Percentiles rank a stretch among this genome's conserved stretches.
phyloP scores from a whole-genome alignment of 306 rosid species.

The Luffa aegyptiaca region DNA sequence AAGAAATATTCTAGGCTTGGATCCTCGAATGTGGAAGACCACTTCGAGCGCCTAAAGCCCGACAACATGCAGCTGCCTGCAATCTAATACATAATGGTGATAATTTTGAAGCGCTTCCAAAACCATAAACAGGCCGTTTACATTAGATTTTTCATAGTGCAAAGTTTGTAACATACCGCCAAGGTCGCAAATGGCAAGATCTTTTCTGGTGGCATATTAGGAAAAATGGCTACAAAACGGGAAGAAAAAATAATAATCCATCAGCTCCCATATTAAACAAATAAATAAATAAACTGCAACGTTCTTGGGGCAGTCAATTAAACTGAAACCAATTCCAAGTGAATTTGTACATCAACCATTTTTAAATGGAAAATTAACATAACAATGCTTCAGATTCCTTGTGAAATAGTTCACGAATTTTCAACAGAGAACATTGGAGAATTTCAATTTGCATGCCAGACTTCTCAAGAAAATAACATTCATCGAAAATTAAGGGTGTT shows the following conservation, averaged over 20 bases:
- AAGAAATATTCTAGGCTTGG: conserved; percentile 50
- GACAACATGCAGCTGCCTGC: conserved; percentile 77
- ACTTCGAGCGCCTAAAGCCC: conserved; percentile 63
- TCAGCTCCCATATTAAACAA: background rate
- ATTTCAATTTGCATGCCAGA: background rate
- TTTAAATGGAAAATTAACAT: background rate
- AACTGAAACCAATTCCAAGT: background rate
- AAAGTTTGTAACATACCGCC: conserved; percentile 41
- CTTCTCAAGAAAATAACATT: background rate
- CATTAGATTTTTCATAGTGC: background rate
- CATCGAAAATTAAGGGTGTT: background rate
- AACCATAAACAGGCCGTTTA: background rate
- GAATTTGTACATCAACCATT: background rate
- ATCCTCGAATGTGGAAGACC: conserved; percentile 63
- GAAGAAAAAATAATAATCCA: conserved; percentile 2
- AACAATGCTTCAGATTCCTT: background rate
- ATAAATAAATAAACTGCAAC: background rate
- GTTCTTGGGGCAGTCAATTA: background rate
- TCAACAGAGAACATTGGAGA: background rate
- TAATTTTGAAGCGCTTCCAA: background rate
- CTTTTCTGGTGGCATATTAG: conserved; percentile 64
- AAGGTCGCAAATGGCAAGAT: conserved; percentile 65
- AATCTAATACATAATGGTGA: conserved; percentile 1
- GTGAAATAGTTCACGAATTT: background rate
- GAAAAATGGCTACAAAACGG: conserved; percentile 54